Evolutionary conservation across 2,329 filamentous ascomycete genomes (phyloP), one percentile per base, ranked within the genome.

Genomic region (Colletotrichum noveboracense): DNA sequence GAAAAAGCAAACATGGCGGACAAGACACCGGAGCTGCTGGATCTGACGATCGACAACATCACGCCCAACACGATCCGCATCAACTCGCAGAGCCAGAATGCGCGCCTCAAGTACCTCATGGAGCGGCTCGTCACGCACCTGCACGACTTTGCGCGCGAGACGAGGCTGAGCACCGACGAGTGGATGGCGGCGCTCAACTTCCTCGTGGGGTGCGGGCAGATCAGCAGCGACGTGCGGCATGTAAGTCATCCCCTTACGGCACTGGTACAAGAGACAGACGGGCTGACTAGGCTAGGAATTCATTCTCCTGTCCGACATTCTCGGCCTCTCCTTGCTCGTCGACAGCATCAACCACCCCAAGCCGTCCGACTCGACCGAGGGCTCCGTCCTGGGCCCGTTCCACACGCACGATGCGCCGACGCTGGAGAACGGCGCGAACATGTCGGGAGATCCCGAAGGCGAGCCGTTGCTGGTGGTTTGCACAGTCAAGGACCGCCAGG

Each of bases 261-360:
- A 32, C 30, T 13, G n/a, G n/a, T n/a, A n/a, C n/a, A n/a, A n/a
- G n/a, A 24, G 36, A 13, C 16, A 55, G 18, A 61, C 14, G 6
- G 21, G 56, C 68, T 52, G 13, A 14, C 28, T 4, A 3, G 14
- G 24, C 78, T 48, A 91, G 88, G 93, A 94, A 87, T 95, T 94
- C 85, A 95, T 96, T 81, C 90, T 95, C 43, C 90, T 96, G 70
- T 94, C 92, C 71, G 94, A 96, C 81, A 88, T 94, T 56, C 88
- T 96, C 28, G 94, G 94, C 7, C 89, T 96, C 48, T 95, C 93
- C 8, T 89, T 95, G 69, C 90, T 96, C 7, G 92, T 96, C 77
- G 94, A 96, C 85, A 89, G 90, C 71, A 95, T 96, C 83, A 92
- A 95, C 83, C 94, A 95, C 83, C 94, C 94, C 6, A 95, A 95